Evolutionary conservation across 306 rosid species (phyloP).

Genomic region (Macrotyloma uniflorum): DNA sequence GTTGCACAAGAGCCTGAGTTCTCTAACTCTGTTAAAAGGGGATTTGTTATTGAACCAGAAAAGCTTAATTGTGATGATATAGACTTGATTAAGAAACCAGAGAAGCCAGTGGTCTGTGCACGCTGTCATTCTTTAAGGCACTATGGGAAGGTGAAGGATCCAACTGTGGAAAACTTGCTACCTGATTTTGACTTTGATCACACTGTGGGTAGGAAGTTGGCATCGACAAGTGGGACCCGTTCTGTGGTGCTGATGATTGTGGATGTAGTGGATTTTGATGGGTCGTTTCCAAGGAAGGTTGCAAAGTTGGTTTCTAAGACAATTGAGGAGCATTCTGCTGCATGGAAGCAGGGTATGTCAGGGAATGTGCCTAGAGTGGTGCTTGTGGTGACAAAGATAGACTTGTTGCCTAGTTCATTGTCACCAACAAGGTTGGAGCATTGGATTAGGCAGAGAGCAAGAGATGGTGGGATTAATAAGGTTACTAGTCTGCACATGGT

Average conservation of each 20-base stretch:
- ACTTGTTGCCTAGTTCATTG: constrained; percentile 71
- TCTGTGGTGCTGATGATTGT: constrained; percentile 87
- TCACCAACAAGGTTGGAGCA: constrained; percentile 83
- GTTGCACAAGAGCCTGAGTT: constrained; percentile 68
- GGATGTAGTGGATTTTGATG: constrained; percentile 86
- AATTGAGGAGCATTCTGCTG: constrained; percentile 65
- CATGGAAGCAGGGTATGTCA: constrained; percentile 85
- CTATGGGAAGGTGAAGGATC: constrained; percentile 90
- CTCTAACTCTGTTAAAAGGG: constrained; percentile 71
- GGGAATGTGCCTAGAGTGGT: constrained; percentile 89
- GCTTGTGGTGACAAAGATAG: constrained; percentile 84
- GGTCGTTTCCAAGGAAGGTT: constrained; percentile 82
- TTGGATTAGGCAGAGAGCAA: constrained; percentile 90
- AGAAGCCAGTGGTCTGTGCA: constrained; percentile 79
- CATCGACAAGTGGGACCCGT: constrained; percentile 59
- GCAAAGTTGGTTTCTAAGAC: constrained; percentile 74
- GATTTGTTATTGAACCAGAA: constrained; percentile 61
- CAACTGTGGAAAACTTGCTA: constrained; percentile 75
- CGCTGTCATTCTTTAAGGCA: constrained; percentile 93
- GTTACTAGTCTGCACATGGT: constrained; percentile 92
- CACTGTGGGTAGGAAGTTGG: constrained; percentile 81
- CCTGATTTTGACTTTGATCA: constrained; percentile 92
- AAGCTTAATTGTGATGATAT: constrained; percentile 22
- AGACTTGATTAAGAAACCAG: constrained; percentile 39
- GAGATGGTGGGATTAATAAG: constrained; percentile 83